A percentile compares a stretch with the other conserved stretches of the same genome.
Conservation (phyloP, 495 filamentous ascomycete species). For the Niebla homalea region DNA sequence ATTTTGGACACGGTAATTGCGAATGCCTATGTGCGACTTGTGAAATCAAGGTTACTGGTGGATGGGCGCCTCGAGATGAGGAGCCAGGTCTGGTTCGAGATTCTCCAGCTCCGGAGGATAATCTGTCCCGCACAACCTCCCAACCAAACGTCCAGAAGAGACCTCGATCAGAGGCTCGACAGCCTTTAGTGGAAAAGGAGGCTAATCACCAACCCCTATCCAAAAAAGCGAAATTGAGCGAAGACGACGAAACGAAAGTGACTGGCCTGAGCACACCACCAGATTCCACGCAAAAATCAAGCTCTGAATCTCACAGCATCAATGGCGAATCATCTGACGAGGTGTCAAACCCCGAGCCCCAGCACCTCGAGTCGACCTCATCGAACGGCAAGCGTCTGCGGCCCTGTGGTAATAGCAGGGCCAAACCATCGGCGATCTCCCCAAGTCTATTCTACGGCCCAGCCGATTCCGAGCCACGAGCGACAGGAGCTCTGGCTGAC, state of each 20-base stretch:
- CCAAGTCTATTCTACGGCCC: too few relatives aligned
- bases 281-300: conserved; percentile 1
- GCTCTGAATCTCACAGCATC: background rate
- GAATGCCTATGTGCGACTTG: conserved; percentile 89
- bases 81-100: background rate
- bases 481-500: too few relatives aligned
- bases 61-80: conserved; percentile 46
- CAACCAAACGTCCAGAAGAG: background rate
- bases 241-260: background rate
- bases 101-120: background rate
- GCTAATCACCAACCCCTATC: conserved; percentile 24
- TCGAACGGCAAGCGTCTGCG: too few relatives aligned
- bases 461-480: too few relatives aligned
- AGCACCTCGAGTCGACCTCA: too few relatives aligned
- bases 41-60: conserved; percentile 61
- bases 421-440: too few relatives aligned
- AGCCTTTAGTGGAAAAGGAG: conserved; percentile 14
- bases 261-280: conserved; percentile 2
- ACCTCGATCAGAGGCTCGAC: background rate
- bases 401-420: too few relatives aligned
- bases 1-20: conserved; percentile 89
- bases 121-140: background rate
- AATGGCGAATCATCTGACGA: too few relatives aligned
- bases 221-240: conserved; percentile 20
- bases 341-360: too few relatives aligned